Evolutionary conservation across 2,329 filamentous ascomycete species (phyloP).

Genomic region (Fusarium sp.): DNA sequence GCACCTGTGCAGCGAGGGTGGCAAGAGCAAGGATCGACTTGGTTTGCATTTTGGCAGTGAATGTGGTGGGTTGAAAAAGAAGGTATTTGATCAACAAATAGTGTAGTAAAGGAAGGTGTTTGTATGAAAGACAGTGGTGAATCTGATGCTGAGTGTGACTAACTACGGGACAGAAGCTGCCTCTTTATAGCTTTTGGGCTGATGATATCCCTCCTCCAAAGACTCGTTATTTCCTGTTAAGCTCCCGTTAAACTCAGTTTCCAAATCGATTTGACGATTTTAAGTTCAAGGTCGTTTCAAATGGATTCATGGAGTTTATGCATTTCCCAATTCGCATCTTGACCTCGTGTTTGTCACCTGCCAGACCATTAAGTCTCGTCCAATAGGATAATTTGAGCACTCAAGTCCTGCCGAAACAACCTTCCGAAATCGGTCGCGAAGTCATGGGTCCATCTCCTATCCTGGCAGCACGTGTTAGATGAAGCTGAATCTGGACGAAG

Average conservation of each 20-base stretch:
- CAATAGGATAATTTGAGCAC: not conserved
- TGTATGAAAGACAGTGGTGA: not conserved
- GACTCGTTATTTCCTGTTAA: not conserved
- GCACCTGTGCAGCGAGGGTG: conserved; percentile 6
- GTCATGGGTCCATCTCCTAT: not conserved
- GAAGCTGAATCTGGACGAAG: not conserved
- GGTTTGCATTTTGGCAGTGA: not conserved
- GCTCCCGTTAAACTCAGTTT: not conserved
- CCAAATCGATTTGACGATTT: not conserved
- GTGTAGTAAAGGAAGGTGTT: not conserved
- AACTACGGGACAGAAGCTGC: not conserved
- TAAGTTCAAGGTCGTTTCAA: not conserved
- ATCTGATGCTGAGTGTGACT: not conserved
- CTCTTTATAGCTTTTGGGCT: not conserved
- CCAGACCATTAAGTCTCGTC: not conserved
- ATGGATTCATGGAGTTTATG: not conserved
- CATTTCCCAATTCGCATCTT: not conserved
- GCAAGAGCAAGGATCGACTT: conserved; percentile 4
- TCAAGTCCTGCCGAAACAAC: not conserved
- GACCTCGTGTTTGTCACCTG: not conserved
- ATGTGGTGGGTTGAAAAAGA: not conserved
- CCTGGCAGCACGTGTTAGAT: not conserved
- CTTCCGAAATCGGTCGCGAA: not conserved
- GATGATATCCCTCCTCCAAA: not conserved
- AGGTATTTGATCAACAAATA: not conserved